These are phyloP conservation scores for Trichoderma sp. DNA, from an alignment of 2,329 filamentous ascomycete species.

Conservation along the genomic window DNA sequence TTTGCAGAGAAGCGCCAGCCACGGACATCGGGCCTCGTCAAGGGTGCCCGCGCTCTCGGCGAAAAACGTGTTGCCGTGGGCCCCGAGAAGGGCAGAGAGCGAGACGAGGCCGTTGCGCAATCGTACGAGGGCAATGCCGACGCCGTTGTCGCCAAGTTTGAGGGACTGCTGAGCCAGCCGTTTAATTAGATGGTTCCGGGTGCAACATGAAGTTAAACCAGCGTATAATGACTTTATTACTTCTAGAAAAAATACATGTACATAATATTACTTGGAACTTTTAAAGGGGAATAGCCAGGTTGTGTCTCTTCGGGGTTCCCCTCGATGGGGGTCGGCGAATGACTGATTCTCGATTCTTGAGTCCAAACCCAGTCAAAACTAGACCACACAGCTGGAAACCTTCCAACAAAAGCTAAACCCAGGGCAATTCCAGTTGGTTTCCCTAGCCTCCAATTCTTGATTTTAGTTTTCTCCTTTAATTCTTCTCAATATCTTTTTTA, in stretches of 20 bases:
- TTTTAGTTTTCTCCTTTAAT: background rate
- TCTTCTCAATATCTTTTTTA: background rate
- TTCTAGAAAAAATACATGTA: background rate
- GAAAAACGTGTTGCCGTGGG: conserved; percentile 22
- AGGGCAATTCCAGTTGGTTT: background rate
- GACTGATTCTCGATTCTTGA: background rate
- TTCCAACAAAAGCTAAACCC: background rate
- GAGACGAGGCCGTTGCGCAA: conserved; percentile 13
- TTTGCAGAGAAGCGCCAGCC: conserved; percentile 26
- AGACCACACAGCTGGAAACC: background rate
- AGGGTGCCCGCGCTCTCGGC: conserved; percentile 24
- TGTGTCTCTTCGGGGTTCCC: background rate
- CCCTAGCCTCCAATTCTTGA: background rate
- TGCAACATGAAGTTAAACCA: background rate
- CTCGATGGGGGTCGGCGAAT: background rate
- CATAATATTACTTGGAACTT: background rate
- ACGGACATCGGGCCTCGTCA: conserved; percentile 24
- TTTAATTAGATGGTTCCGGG: background rate
- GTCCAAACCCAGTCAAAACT: background rate
- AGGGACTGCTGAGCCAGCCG: conserved; percentile 15
- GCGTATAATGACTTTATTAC: background rate
- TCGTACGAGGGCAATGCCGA: background rate
- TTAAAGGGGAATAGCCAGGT: background rate
- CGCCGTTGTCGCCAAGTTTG: conserved; percentile 12
- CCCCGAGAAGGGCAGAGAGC: conserved; percentile 18